A percentile compares a stretch with the other conserved stretches of the same genome.
Evolutionary conservation across 2,329 filamentous ascomycete species (phyloP).

Genomic region (Colletotrichum sp.): DNA sequence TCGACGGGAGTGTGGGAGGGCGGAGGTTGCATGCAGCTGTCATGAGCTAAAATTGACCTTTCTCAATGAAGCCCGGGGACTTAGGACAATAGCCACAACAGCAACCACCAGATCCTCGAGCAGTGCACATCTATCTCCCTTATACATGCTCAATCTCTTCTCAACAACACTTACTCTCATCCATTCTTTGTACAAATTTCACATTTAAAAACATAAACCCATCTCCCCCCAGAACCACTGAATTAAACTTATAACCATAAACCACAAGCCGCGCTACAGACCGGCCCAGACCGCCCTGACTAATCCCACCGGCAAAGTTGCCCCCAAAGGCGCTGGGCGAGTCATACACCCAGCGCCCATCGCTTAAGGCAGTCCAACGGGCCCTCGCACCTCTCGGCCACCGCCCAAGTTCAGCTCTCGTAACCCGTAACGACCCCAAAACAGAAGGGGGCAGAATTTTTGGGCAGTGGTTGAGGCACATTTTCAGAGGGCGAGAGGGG

Average conservation of each 20-base stretch:
- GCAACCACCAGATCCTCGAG: not conserved
- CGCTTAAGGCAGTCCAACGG: not conserved
- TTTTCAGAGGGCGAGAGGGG: not conserved
- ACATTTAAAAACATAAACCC: not conserved
- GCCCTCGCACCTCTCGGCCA: not conserved
- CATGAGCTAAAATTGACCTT: not conserved
- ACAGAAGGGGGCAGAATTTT: not conserved
- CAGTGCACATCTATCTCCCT: not conserved
- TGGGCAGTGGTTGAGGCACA: not conserved
- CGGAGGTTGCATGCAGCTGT: not conserved
- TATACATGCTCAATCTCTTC: fast-evolving
- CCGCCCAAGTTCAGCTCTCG: not conserved
- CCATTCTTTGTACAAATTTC: not conserved
- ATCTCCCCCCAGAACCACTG: not conserved
- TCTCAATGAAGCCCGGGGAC: not conserved
- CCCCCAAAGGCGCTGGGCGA: not conserved
- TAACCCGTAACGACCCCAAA: slow-evolving; percentile 3
- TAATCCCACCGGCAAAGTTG: not conserved
- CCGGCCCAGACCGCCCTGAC: not conserved
- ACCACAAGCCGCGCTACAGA: not conserved
- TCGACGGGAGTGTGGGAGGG: not conserved
- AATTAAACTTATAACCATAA: not conserved
- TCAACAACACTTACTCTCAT: not conserved
- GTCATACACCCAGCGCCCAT: not conserved
- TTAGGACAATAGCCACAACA: too few relatives aligned